Conservation (phyloP, 768 basidiomycete species). For the Calocybe cyanea region DNA sequence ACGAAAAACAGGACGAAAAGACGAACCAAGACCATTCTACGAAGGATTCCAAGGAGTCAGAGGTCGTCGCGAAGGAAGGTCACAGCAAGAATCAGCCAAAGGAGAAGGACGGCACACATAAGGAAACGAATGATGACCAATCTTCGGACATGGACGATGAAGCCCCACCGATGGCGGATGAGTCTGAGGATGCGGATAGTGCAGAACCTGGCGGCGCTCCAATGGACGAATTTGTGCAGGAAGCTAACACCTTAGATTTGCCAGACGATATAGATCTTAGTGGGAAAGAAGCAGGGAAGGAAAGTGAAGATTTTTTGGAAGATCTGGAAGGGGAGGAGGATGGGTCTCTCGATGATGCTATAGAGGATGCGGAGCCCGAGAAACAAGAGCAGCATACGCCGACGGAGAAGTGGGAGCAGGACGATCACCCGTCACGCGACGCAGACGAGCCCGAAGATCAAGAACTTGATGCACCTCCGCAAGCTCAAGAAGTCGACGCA, state of each 20-base stretch:
- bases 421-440: conserved; percentile 21
- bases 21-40: conserved; percentile 58
- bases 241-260: conserved; percentile 81
- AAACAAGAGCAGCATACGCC: conserved; percentile 19
- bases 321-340: conserved; percentile 27
- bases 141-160: conserved; percentile 16
- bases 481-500: conserved; percentile 23
- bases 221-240: conserved; percentile 72
- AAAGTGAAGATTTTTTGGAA: conserved; percentile 25
- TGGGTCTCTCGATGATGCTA: conserved; percentile 25
- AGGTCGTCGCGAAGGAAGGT: conserved; percentile 79
- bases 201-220: conserved; percentile 57
- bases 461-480: conserved; percentile 18
- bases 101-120: conserved; percentile 28
- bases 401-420: conserved; percentile 18
- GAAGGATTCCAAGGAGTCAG: conserved; percentile 47
- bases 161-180: conserved; percentile 28
- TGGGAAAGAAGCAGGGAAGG: conserved; percentile 32
- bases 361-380: conserved; percentile 28
- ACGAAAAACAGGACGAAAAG: conserved; percentile 51
- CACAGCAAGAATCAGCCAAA: conserved; percentile 31
- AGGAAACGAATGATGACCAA: conserved; percentile 22
- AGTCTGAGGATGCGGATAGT: conserved; percentile 38
- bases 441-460: conserved; percentile 27
- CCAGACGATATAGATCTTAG: conserved; percentile 82